A percentile compares a stretch with the other conserved stretches of the same genome.
phyloP scores from a whole-genome alignment of 2,329 filamentous ascomycete species.

The Alternaria consortialis region DNA sequence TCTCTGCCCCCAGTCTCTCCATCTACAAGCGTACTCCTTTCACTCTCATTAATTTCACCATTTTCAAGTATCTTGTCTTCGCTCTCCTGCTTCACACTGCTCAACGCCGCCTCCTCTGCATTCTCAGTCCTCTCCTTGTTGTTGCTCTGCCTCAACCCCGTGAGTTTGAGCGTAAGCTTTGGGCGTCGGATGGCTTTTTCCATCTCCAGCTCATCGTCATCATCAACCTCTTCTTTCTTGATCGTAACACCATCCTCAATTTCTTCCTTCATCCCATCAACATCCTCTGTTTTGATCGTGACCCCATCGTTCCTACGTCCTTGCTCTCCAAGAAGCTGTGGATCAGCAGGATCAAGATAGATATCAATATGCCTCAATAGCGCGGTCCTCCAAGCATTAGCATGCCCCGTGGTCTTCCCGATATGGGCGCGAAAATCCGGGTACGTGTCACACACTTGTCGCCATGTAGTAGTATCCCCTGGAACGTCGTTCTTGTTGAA shows the following conservation, averaged over 20 bases:
- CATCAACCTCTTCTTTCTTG: background rate
- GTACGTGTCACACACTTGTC: background rate
- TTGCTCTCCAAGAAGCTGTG: background rate
- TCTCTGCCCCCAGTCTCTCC: background rate
- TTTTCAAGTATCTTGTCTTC: background rate
- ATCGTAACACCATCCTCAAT: background rate
- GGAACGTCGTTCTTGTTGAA: background rate
- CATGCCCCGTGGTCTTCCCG: background rate
- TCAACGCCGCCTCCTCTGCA: background rate
- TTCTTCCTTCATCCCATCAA: background rate
- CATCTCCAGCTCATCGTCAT: background rate
- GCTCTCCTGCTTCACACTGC: background rate
- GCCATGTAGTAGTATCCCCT: background rate
- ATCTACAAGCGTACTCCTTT: background rate
- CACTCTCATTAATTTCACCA: background rate
- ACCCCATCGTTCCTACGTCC: background rate
- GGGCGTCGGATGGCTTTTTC: background rate
- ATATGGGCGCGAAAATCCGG: constrained; percentile 1
- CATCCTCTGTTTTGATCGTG: background rate
- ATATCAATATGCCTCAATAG: background rate
- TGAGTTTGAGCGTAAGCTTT: background rate
- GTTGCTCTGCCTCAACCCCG: background rate
- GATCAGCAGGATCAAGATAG: background rate
- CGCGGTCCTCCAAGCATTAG: background rate
- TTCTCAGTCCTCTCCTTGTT: background rate